Evolutionary conservation across 495 filamentous ascomycete genomes (phyloP), one percentile per base, ranked within the genome.

Genomic region (Aspergillus bertholletiae): DNA sequence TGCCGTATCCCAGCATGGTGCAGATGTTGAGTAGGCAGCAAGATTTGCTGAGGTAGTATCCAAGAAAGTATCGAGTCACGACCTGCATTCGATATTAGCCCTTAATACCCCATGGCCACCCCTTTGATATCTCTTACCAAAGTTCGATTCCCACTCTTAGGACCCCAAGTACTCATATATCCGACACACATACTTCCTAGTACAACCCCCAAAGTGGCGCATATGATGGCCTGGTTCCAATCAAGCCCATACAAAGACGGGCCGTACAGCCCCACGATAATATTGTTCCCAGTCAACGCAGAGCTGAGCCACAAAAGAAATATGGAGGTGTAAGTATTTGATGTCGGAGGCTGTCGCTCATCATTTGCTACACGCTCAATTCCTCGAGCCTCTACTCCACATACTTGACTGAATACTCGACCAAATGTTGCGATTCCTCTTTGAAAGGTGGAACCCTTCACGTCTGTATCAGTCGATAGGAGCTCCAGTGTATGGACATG

Each of bases 31-130:
- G 67, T 5, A 88, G 47, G 27, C 80, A 80, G 21, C 80, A 76
- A 5, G 89, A 60, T 63, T 87, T 88, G 44, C 79, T 77, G 0
- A 86, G 86, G 72, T 80, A 88, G 70, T 84, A 89, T 18, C 87
- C 87, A 80, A 89, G 87, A 47, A 81, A 80, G 61, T 83, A 90
- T 20, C 86, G 76, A 2, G 82, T 74, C 43, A 87, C 72, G 23
- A 88, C 80, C 82, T 83, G 52, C 17, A 45, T 17, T 3, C 74
- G 59, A 87, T 87, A 60, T 87, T 87, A 28, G 83, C 80, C 79
- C 22, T 86, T 73, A 63, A 87, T 88, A 54, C 83, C 77, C 24
- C 77, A n/a, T 79, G 63, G 85, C 81, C 84, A 85, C 81, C 84
- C 84, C 87, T 12, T 88, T 53, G 22, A 86, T 59, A 13, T 68